Conservation (phyloP, 2,329 filamentous ascomycete genomes). For the Nannizziopsis barbatae region DNA sequence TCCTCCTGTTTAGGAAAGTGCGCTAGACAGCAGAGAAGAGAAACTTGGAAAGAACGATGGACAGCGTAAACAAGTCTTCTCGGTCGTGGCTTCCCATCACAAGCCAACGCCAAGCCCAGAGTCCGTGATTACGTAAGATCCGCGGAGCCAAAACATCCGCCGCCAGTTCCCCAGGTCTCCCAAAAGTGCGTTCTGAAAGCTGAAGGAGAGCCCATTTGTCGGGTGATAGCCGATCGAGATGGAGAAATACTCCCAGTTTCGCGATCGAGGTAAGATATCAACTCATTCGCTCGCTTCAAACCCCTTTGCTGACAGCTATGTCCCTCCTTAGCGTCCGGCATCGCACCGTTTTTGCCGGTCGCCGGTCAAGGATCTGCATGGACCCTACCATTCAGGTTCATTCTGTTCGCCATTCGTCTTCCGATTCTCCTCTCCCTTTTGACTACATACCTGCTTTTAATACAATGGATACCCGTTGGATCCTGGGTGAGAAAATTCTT, state of each 20-base stretch:
- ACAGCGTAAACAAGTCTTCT: too few relatives aligned
- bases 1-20: too few relatives aligned
- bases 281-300: constrained; percentile 9
- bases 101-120: too few relatives aligned
- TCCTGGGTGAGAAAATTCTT: constrained; percentile 65
- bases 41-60: too few relatives aligned
- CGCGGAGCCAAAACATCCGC: too few relatives aligned
- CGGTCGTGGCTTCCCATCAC: too few relatives aligned
- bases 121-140: too few relatives aligned
- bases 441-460: constrained; percentile 62
- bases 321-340: constrained; percentile 62
- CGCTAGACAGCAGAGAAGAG: too few relatives aligned
- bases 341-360: constrained; percentile 87
- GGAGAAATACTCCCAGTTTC: constrained; percentile 92
- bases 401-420: constrained; percentile 70
- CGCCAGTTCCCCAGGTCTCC: neutral
- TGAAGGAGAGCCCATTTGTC: neutral
- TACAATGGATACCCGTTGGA: constrained; percentile 70
- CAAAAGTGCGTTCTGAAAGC: neutral
- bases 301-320: constrained; percentile 15
- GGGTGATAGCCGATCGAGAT: constrained; percentile 40
- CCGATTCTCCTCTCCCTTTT: constrained; percentile 62
- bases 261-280: constrained; percentile 62
- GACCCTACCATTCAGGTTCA: constrained; percentile 52
- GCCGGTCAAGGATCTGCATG: constrained; percentile 53